Evolutionary conservation across 495 filamentous ascomycete species (phyloP), one percentile per base, ranked within the genome.

Genomic region (Aspergillus conjunctus): DNA sequence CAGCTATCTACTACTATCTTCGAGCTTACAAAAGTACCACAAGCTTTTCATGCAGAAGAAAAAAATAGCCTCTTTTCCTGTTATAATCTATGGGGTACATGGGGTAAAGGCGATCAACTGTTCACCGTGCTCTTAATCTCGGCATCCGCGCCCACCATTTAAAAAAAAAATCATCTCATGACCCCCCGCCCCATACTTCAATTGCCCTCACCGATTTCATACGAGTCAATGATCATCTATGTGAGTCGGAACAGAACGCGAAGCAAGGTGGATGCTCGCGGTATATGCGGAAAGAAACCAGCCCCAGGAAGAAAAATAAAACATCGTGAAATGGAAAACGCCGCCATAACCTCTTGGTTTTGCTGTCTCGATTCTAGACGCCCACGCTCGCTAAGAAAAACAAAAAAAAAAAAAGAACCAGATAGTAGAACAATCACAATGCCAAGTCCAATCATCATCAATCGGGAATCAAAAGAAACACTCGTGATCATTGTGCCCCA

Each of bases 371-470:
- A 56, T 48, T 60, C 43, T 45, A 41, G 56, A 31, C 61, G 58
- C 58, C 62, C 58, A 65, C 51, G 63, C 63, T 65, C 20, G 68
- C 64, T 62, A 51, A 57, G 60, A 68, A 56, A 41, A 45, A 61
- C 59, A 58, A 41, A 31, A 44, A 49, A 54, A 43, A 48, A 60
- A 50, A 52, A 52, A 12, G 14, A 17, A 57, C 39, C 56, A 54
- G 31, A 46, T 45, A 21, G 50, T 32, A 37, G 26, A 50, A 37
- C 44, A 48, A 17, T 14, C 17, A 33, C 46, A 30, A 41, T 26
- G 51, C 30, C 26, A 20, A 11, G 48, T 60, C 58, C 50, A 60
- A 46, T 46, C 49, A 54, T 22, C 17, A 26, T 54, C 10, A 50
- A 37, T 53, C 39, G 30, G 46, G 54, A 59, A 32, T 33, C 26